Percentiles rank a stretch among this genome's conserved stretches.
These are phyloP conservation scores for Entophlyctis luteolus DNA, from an alignment of 192 early-diverging fungal species.

Conservation along the genomic window DNA sequence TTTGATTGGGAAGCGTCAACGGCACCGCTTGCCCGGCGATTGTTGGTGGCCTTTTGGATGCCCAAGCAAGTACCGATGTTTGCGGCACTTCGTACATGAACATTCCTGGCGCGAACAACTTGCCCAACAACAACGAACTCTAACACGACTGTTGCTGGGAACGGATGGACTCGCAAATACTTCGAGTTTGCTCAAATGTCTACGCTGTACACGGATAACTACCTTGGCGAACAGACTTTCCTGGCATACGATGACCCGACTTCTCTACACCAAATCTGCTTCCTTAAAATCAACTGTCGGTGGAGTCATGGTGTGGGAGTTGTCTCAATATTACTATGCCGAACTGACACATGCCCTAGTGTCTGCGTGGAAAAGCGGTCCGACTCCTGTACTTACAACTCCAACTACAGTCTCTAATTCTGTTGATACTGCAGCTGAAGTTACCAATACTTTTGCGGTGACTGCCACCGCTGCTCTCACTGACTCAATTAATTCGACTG, in stretches of 20 bases:
- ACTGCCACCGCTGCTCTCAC: too few species aligned
- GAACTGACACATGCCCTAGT: background rate
- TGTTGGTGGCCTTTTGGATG: background rate
- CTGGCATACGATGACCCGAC: slow-evolving; percentile 77
- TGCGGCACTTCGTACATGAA: slow-evolving; percentile 28
- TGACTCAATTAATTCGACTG: too few species aligned
- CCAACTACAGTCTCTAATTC: too few species aligned
- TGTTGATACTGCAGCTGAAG: too few species aligned
- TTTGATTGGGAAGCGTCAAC: background rate
- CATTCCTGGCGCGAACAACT: background rate
- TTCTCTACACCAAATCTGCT: slow-evolving; percentile 62
- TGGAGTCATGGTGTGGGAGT: slow-evolving; percentile 12
- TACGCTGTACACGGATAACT: slow-evolving; percentile 50
- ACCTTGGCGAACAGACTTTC: slow-evolving; percentile 50
- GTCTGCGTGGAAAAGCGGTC: background rate
- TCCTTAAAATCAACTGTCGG: slow-evolving; percentile 44
- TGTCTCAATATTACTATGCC: background rate
- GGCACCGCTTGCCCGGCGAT: background rate
- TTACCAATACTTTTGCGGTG: too few species aligned
- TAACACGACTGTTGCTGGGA: slow-evolving; percentile 34
- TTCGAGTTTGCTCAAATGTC: slow-evolving; percentile 51
- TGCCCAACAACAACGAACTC: slow-evolving; percentile 19
- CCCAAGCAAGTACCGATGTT: background rate
- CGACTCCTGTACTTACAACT: too few species aligned
- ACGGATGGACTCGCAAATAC: slow-evolving; percentile 57